These are phyloP conservation scores for Coniosporium apollinis DNA, from an alignment of 495 filamentous ascomycete genomes.

Conservation along the genomic window DNA sequence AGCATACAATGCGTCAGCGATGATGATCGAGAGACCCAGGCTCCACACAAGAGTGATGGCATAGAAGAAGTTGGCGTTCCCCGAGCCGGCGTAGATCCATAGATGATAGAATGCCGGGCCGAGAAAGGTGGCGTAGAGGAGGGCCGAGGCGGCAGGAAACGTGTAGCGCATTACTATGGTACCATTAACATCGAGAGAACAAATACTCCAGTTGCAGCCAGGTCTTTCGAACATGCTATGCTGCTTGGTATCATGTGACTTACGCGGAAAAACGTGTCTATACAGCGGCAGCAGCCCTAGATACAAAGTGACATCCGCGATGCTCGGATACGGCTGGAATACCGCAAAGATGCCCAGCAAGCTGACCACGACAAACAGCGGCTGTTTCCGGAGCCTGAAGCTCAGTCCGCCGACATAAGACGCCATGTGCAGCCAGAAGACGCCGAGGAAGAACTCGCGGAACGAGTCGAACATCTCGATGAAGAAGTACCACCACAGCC, in stretches of 20 bases:
- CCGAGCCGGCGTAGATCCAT: constrained; percentile 96
- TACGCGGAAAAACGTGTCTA: constrained; percentile 78
- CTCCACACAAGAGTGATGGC: constrained; percentile 98
- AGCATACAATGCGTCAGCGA: constrained; percentile 75
- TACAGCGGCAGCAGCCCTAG: constrained; percentile 74
- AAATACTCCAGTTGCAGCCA: too few relatives aligned
- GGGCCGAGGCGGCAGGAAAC: constrained; percentile 62
- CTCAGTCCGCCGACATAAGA: constrained; percentile 75
- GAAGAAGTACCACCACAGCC: constrained; percentile 99
- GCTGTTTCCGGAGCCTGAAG: constrained; percentile 55
- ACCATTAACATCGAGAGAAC: too few relatives aligned
- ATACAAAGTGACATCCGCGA: constrained; percentile 72
- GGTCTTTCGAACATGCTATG: background rate
- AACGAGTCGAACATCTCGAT: constrained; percentile 99
- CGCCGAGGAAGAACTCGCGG: constrained; percentile 87
- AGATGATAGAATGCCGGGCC: constrained; percentile 93
- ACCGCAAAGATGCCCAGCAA: constrained; percentile 77
- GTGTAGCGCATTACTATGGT: constrained; percentile 68
- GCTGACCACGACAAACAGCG: constrained; percentile 65
- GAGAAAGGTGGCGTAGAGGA: constrained; percentile 75
- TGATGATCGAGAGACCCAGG: constrained; percentile 60
- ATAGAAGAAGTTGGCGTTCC: constrained; percentile 99
- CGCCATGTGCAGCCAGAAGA: constrained; percentile 91
- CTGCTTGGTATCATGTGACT: constrained; percentile 21
- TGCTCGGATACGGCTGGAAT: constrained; percentile 92